phyloP scores from a whole-genome alignment of 495 filamentous ascomycete genomes.

The Hyaloscypha hepaticicola region DNA sequence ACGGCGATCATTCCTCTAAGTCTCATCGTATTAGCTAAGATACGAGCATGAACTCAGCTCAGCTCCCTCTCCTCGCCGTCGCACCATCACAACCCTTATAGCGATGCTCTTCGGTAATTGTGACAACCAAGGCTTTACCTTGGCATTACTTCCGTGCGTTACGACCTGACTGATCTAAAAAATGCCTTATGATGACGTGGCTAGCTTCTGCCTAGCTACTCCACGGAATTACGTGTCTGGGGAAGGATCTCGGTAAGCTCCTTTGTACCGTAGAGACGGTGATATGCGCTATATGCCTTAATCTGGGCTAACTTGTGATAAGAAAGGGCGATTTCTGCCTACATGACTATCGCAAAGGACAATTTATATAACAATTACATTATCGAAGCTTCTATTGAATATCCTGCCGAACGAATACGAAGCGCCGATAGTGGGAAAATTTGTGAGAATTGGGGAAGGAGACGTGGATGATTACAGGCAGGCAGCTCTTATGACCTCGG shows the following conservation, averaged over 20 bases:
- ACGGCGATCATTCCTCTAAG: background rate
- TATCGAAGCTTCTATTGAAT: background rate
- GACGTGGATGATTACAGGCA: background rate
- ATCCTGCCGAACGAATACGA: background rate
- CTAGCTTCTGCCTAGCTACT: background rate
- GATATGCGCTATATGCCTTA: background rate
- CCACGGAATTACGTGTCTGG: background rate
- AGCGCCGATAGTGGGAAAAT: background rate
- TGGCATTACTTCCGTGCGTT: background rate
- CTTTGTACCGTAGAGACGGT: background rate
- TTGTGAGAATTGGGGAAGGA: background rate
- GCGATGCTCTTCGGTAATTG: background rate
- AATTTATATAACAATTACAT: background rate
- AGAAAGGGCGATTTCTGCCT: background rate
- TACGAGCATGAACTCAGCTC: background rate
- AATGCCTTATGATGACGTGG: background rate
- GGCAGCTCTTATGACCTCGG: too few relatives aligned
- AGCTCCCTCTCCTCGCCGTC: background rate
- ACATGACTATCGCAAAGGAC: background rate
- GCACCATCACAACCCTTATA: background rate
- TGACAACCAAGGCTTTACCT: background rate
- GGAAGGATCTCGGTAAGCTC: background rate
- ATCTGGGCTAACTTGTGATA: background rate
- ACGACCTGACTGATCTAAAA: background rate
- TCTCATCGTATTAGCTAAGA: background rate